phyloP scores from a whole-genome alignment of 768 basidiomycete genomes.

The Russula sp. region DNA sequence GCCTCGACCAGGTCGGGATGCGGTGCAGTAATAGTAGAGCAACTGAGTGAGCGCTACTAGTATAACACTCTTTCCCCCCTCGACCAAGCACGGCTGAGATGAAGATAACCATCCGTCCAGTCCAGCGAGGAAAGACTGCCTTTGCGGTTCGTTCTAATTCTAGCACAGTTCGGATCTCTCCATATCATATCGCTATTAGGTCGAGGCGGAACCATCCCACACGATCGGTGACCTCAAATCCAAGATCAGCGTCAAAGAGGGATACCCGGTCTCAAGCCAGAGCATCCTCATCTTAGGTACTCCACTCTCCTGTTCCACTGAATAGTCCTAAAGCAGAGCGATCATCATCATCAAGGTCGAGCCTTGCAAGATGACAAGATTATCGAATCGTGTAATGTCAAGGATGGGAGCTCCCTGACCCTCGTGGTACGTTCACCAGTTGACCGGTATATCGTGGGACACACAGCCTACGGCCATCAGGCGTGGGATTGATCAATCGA shows the following conservation, averaged over 20 bases:
- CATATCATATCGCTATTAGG: conserved; percentile 31
- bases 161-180: neutral
- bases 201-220: conserved; percentile 70
- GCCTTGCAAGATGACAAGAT: conserved; percentile 83
- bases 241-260: conserved; percentile 72
- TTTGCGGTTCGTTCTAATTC: conserved; percentile 50
- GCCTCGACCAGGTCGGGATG: too few relatives aligned
- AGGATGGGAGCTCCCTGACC: conserved; percentile 96
- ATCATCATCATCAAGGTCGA: conserved; percentile 53
- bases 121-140: conserved; percentile 67
- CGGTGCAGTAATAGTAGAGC: too few relatives aligned
- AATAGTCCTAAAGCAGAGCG: conserved; percentile 9
- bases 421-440: conserved; percentile 60
- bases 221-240: conserved; percentile 74
- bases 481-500: neutral
- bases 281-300: conserved; percentile 94
- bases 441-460: too few relatives aligned
- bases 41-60: neutral
- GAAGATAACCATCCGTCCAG: conserved; percentile 93
- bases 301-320: conserved; percentile 9
- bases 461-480: neutral
- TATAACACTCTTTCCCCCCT: neutral
- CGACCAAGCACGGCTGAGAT: conserved; percentile 34
- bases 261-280: conserved; percentile 64
- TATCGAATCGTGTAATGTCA: conserved; percentile 80